A percentile compares a stretch with the other conserved stretches of the same genome.
Conservation (phyloP, 306 rosid species). For the Lupinus albus region DNA sequence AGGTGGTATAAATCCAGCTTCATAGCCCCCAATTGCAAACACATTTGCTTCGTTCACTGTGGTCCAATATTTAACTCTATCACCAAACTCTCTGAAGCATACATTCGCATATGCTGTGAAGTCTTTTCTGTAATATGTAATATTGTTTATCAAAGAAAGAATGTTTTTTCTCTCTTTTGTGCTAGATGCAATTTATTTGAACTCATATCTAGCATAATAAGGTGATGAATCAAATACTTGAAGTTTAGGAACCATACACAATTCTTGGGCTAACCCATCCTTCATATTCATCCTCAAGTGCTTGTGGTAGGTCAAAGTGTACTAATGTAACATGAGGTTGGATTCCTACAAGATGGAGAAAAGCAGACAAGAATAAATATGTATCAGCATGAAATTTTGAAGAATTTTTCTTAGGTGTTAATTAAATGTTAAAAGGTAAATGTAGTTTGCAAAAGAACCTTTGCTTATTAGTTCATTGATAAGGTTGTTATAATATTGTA, state of each 20-base stretch:
- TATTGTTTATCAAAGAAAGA: not conserved
- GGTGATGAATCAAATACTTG: too few relatives aligned
- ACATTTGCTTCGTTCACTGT: slow-evolving; percentile 53
- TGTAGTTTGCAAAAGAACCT: slow-evolving; percentile 39
- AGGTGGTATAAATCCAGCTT: slow-evolving; percentile 36
- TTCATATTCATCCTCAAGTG: slow-evolving; percentile 74
- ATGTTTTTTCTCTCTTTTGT: too few relatives aligned
- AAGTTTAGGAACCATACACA: slow-evolving; percentile 46
- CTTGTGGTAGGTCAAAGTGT: slow-evolving; percentile 67
- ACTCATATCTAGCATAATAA: not conserved
- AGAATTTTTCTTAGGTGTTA: not conserved
- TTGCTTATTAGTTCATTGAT: slow-evolving; percentile 59
- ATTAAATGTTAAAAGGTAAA: not conserved
- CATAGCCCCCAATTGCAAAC: slow-evolving; percentile 37
- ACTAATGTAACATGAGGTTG: slow-evolving; percentile 74
- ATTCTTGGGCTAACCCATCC: slow-evolving; percentile 68
- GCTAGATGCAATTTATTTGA: too few relatives aligned
- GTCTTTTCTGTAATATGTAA: slow-evolving; percentile 43
- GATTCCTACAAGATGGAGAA: slow-evolving; percentile 53
- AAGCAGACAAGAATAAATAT: not conserved
- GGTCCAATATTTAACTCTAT: slow-evolving; percentile 58
- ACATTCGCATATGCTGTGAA: slow-evolving; percentile 49
- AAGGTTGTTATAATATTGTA: slow-evolving; percentile 66
- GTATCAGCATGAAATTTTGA: not conserved
- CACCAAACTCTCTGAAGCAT: slow-evolving; percentile 61